These are phyloP conservation scores for Fragilaria radians DNA, from an alignment of 108 stramenopile species.

Conservation along the genomic window DNA sequence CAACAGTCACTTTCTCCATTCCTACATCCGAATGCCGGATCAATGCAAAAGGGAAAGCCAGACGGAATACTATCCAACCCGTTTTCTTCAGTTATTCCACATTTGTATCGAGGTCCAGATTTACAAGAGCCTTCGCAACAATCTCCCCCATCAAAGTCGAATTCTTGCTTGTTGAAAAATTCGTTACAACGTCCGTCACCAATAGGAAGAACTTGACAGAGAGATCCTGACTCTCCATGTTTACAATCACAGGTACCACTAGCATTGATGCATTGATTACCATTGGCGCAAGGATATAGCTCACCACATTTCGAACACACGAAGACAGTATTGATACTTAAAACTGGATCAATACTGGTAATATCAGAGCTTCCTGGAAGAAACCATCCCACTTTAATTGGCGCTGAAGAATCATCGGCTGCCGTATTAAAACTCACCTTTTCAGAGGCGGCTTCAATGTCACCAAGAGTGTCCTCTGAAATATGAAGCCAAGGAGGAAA, in stretches of 20 bases:
- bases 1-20: not conserved
- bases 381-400: not conserved
- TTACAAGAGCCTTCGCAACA: conserved; percentile 32
- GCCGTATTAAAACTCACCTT: not conserved
- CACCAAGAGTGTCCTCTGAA: no score
- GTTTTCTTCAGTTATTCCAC: conserved; percentile 1
- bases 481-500: no score
- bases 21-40: not conserved
- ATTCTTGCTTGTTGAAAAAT: conserved; percentile 24
- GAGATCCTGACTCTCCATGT: conserved; percentile 1
- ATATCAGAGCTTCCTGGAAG: not conserved
- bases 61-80: not conserved
- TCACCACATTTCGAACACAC: not conserved
- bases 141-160: conserved; percentile 37
- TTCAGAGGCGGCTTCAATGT: no score
- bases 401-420: not conserved
- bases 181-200: conserved; percentile 36
- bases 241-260: conserved; percentile 4
- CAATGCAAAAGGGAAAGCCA: not conserved
- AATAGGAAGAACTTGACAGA: conserved; percentile 15
- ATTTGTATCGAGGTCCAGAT: not conserved
- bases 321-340: not conserved
- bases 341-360: not conserved
- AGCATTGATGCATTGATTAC: not conserved
- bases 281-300: not conserved